Base-by-base conservation (phyloP, 2,329 filamentous ascomycete species). In the Colletotrichum euphorbiae region DNA sequence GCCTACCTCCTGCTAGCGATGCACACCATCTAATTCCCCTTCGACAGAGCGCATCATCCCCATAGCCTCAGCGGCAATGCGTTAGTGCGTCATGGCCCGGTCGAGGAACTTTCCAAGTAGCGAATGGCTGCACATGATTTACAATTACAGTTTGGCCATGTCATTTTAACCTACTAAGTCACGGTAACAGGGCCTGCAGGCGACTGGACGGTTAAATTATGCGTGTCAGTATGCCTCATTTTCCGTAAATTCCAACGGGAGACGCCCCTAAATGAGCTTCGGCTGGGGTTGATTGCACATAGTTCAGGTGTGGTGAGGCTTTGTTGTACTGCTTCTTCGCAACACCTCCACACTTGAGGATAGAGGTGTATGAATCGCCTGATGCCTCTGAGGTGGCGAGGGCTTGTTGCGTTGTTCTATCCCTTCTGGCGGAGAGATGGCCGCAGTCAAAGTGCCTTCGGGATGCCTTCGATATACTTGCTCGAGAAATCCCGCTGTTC, bases 291-390 rank as follows among this genome's bases (percentile, higher is more conserved):
- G 1, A 61, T 77, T 0, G 70, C 72, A 4, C 75, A n/a, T n/a
- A 77, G 65, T 80, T 79, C 61, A 75, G 78, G 64, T 77, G 74
- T 4, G 77, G 78, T 8, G 73, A 79, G 1, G 76, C 77, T 0
- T 72, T 80, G 2, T 61, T 80, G 4, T 79, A 79, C 67, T 79
- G 77, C 67, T 78, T 77, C 69, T 79, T 73, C 69, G 75, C 76
- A 15, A 78, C 77, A 7, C 77, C 77, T 3, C 75, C 74, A 1
- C 67, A 73, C 28, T 70, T 71, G 6, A 66, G 77, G 55, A 75
- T 75, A 0, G 72, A 74, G 1, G 76, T 72, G 13, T 79, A 75
- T 40, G 69, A 74, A 45, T 72, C 72, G 0, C 69, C 72, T 0
- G 75, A 77, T 12, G 77, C 78, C 0, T 72, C 75, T 1, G 77